Evolutionary conservation across 441 rosid genomes (phyloP).

Genomic region (Populus trichocarpa): DNA sequence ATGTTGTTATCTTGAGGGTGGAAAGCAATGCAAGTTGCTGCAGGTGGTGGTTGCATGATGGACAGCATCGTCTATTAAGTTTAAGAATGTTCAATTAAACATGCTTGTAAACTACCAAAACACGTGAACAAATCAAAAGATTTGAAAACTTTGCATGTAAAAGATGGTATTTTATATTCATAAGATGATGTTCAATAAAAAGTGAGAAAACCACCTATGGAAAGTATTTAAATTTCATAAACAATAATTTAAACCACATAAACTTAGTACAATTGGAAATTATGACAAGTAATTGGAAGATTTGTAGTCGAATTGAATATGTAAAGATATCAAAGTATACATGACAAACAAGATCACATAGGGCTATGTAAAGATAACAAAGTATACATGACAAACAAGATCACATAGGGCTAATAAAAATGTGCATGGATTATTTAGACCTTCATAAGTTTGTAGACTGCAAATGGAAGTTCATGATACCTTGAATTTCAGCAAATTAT

Average conservation of each 20-base stretch:
- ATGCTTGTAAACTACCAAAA: neutral
- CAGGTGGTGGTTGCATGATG: slow-evolving; percentile 49
- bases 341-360: too few species aligned
- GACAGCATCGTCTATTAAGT: slow-evolving; percentile 41
- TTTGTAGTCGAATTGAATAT: neutral
- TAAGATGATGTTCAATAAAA: neutral
- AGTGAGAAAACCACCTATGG: neutral
- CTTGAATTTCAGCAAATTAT: slow-evolving; percentile 63
- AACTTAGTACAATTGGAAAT: neutral
- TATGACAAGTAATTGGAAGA: neutral
- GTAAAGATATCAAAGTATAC: too few species aligned
- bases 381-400: neutral
- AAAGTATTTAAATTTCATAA: neutral
- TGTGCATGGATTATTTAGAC: neutral
- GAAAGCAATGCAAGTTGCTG: slow-evolving; percentile 55
- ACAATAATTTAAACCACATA: neutral
- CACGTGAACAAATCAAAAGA: neutral
- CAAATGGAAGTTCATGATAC: slow-evolving; percentile 19
- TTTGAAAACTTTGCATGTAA: neutral
- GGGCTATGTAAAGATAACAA: too few species aligned
- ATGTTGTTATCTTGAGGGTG: slow-evolving; percentile 65
- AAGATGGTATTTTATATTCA: neutral
- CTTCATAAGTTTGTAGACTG: neutral
- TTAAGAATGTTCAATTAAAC: neutral
- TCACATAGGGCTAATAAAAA: neutral